phyloP scores from a whole-genome alignment of 2,329 filamentous ascomycete species.

The Colletotrichum sp. region DNA sequence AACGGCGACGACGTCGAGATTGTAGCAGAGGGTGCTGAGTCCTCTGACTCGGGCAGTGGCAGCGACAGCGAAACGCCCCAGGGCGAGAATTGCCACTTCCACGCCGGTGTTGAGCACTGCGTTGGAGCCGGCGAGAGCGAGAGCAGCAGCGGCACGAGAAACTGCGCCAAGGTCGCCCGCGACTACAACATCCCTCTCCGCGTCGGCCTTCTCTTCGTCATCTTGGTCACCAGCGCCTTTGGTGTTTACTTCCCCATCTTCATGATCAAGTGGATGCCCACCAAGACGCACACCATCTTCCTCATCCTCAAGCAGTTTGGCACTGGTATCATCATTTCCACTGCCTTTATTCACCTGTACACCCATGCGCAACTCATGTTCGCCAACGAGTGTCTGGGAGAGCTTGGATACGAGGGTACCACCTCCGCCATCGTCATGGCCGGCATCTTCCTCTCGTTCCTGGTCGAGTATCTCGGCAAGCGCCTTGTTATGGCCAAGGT shows the following conservation, averaged over 20 bases:
- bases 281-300: constrained; percentile 55
- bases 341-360: constrained; percentile 73
- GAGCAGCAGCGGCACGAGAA: constrained; percentile 30
- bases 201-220: constrained; percentile 74
- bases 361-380: constrained; percentile 79
- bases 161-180: constrained; percentile 50
- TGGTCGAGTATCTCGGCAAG: constrained; percentile 71
- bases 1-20: constrained; percentile 67
- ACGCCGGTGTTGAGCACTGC: constrained; percentile 72
- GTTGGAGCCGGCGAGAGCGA: constrained; percentile 40
- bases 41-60: constrained; percentile 24
- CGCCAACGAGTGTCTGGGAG: constrained; percentile 69
- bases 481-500: constrained; percentile 52
- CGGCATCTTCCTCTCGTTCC: constrained; percentile 74
- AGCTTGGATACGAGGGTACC: constrained; percentile 70
- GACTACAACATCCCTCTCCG: constrained; percentile 73
- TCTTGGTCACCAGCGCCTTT: constrained; percentile 70
- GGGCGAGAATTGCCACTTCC: constrained; percentile 70
- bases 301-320: constrained; percentile 75
- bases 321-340: constrained; percentile 74
- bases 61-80: constrained; percentile 25
- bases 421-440: constrained; percentile 76
- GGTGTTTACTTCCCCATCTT: constrained; percentile 61
- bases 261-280: constrained; percentile 60
- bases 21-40: constrained; percentile 38